Evolutionary conservation across 2,329 filamentous ascomycete genomes (phyloP).

Genomic region (Penicillium griseofulvum): DNA sequence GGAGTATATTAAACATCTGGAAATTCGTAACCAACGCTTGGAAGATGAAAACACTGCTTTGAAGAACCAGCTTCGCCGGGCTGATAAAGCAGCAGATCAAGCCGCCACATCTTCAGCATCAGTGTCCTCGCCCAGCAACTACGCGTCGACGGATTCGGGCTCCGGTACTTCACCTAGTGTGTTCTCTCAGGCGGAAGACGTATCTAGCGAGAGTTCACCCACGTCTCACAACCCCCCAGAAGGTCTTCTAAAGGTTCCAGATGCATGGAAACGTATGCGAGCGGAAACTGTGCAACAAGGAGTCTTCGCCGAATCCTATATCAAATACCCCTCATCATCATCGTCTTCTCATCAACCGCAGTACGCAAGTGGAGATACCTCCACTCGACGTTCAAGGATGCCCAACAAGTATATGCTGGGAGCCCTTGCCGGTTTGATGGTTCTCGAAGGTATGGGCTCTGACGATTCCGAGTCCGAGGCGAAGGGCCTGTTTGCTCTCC

Average conservation of each 20-base stretch:
- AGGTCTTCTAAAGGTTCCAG: constrained; percentile 45
- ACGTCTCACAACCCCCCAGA: constrained; percentile 38
- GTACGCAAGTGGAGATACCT: constrained; percentile 42
- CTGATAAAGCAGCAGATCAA: constrained; percentile 60
- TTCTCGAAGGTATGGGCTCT: constrained; percentile 75
- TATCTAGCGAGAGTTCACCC: constrained; percentile 31
- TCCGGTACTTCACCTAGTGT: constrained; percentile 40
- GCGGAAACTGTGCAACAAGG: constrained; percentile 34
- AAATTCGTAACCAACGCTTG: constrained; percentile 82
- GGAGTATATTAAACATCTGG: constrained; percentile 90
- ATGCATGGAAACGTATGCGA: constrained; percentile 44
- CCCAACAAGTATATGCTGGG: constrained; percentile 84
- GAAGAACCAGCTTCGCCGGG: constrained; percentile 75
- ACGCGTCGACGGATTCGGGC: constrained; percentile 37
- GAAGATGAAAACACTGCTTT: constrained; percentile 77
- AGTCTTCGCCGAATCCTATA: constrained; percentile 41
- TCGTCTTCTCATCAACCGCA: constrained; percentile 22
- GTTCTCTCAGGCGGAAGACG: constrained; percentile 41
- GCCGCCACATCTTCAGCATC: constrained; percentile 37
- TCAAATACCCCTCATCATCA: constrained; percentile 22
- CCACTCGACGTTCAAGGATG: constrained; percentile 51
- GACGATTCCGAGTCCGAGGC: constrained; percentile 63
- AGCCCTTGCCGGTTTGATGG: constrained; percentile 86
- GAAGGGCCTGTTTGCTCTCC: constrained; percentile 66
- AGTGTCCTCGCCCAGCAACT: constrained; percentile 43